A percentile compares a stretch with the other conserved stretches of the same genome.
Evolutionary conservation across 208 protist species (phyloP).

Genomic region (Novymonas esmeraldas): DNA sequence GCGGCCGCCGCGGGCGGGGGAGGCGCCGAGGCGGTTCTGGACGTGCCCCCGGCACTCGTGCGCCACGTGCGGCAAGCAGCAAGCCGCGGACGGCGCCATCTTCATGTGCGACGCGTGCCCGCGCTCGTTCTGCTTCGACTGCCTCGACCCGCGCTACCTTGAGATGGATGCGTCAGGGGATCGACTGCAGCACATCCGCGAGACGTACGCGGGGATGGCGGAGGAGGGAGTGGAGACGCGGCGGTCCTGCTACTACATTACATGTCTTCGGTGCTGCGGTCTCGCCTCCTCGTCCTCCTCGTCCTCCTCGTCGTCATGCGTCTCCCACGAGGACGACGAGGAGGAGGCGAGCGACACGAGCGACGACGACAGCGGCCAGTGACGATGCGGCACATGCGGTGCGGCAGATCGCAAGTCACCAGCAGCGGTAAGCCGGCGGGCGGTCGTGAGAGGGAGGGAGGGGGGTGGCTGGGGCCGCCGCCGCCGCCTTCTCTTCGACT

Average conservation of each 20-base stretch:
- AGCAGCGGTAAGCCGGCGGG: too few species aligned
- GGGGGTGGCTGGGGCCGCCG: too few species aligned
- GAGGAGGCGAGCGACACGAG: background rate
- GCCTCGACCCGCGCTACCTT: conserved; percentile 78
- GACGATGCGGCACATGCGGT: too few species aligned
- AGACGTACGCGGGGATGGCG: conserved; percentile 77
- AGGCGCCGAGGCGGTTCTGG: conserved; percentile 53
- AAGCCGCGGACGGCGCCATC: conserved; percentile 68
- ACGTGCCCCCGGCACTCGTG: conserved; percentile 80
- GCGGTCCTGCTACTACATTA: conserved; percentile 84
- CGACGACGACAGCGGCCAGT: too few species aligned
- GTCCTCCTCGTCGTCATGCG: conserved; percentile 16
- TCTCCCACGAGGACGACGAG: conserved; percentile 20
- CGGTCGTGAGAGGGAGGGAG: too few species aligned
- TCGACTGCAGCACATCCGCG: conserved; percentile 62
- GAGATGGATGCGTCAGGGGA: conserved; percentile 61
- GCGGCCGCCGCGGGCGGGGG: conserved; percentile 35
- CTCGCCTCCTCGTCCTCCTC: conserved; percentile 58
- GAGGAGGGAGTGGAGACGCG: conserved; percentile 55
- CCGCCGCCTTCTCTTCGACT: too few species aligned
- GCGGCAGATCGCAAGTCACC: too few species aligned
- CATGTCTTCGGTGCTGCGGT: conserved; percentile 76
- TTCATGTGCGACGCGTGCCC: conserved; percentile 87
- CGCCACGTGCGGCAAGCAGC: conserved; percentile 57
- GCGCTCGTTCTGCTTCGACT: conserved; percentile 87